phyloP scores from a whole-genome alignment of 257 asterid genomes.

The Petunia secreta region DNA sequence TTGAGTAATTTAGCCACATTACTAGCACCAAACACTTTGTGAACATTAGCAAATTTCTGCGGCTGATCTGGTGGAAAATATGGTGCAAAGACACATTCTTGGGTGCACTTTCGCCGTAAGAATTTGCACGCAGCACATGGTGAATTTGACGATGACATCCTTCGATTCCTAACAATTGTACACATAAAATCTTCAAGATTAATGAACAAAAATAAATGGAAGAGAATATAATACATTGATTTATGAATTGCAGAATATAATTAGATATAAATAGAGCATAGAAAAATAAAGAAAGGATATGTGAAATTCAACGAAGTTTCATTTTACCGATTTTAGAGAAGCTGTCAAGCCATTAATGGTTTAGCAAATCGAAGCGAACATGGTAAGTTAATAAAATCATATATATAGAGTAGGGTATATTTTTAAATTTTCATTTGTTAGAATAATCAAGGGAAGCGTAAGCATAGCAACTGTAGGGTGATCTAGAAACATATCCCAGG shows the following conservation, averaged over 20 bases:
- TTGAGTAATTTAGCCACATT: constrained; percentile 80
- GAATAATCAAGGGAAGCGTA: constrained; percentile 1
- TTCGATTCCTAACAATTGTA: constrained; percentile 12
- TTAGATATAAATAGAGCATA: background rate
- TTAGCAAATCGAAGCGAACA: constrained; percentile 41
- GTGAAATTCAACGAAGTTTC: constrained; percentile 33
- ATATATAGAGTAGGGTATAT: constrained; percentile 14
- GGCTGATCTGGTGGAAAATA: constrained; percentile 92
- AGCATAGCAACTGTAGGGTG: constrained; percentile 15
- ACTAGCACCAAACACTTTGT: constrained; percentile 87
- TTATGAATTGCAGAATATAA: background rate
- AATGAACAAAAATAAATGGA: background rate
- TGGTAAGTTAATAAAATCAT: constrained; percentile 48
- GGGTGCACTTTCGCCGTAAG: constrained; percentile 84
- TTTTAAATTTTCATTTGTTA: background rate
- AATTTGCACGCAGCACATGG: constrained; percentile 97
- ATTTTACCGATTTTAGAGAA: constrained; percentile 28
- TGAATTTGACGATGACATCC: constrained; percentile 78
- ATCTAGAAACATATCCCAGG: background rate
- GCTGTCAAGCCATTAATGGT: constrained; percentile 24
- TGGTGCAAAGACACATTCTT: constrained; percentile 88
- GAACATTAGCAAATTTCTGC: constrained; percentile 78
- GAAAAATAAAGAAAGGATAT: background rate
- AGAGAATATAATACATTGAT: constrained; percentile 19
- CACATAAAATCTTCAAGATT: constrained; percentile 22